Evolutionary conservation across 345 rosid species (phyloP).

Genomic region (Nasturtium officinale): DNA sequence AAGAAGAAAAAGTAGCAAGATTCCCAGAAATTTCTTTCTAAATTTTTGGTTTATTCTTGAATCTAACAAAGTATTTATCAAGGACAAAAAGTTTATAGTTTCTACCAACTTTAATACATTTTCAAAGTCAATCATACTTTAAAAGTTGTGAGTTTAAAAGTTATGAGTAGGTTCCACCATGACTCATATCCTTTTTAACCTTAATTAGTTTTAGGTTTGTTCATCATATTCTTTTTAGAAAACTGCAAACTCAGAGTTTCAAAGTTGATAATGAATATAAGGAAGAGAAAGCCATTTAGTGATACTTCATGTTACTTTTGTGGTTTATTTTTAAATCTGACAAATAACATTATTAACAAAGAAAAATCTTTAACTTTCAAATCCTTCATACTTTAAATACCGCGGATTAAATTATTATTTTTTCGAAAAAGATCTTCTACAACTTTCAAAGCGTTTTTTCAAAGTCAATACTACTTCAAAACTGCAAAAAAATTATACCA

Average conservation of each 20-base stretch:
- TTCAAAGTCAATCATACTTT: background rate
- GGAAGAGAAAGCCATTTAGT: background rate
- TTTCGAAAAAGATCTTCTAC: background rate
- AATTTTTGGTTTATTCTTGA: background rate
- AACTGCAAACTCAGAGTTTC: background rate
- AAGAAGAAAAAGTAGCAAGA: background rate
- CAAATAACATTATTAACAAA: background rate
- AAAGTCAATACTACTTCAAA: background rate
- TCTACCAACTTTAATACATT: background rate
- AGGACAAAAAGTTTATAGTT: background rate
- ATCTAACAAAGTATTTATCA: background rate
- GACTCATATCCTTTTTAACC: background rate
- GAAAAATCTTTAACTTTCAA: no score
- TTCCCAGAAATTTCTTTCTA: background rate
- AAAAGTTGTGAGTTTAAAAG: background rate
- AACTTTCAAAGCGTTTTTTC: background rate
- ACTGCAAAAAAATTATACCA: background rate
- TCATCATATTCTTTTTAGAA: background rate
- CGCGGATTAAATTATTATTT: background rate
- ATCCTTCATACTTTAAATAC: no score
- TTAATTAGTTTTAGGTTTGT: background rate
- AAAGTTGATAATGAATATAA: background rate
- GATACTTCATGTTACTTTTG: no score
- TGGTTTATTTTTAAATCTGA: background rate
- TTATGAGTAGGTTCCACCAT: background rate